These are phyloP conservation scores for Ilex aquifolium DNA, from an alignment of 257 asterid genomes.

Conservation along the genomic window DNA sequence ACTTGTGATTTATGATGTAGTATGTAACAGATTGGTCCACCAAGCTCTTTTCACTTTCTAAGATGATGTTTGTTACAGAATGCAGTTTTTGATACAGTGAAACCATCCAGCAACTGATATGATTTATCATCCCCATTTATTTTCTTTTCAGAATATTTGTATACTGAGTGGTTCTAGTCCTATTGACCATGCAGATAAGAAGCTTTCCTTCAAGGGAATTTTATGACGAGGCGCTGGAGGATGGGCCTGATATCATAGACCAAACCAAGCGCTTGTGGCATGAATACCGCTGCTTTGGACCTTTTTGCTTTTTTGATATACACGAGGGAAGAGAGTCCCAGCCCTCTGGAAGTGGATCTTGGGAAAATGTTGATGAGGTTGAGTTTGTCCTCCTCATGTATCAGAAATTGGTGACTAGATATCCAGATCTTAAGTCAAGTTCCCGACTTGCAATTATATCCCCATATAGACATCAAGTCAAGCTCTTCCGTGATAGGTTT, in stretches of 20 bases:
- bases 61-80: no score
- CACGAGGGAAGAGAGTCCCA: constrained; percentile 77
- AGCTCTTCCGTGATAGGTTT: constrained; percentile 65
- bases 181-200: constrained; percentile 59
- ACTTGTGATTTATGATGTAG: no score
- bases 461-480: constrained; percentile 81
- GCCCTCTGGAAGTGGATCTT: constrained; percentile 76
- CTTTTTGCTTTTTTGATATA: constrained; percentile 88
- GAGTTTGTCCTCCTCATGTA: constrained; percentile 77
- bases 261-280: constrained; percentile 86
- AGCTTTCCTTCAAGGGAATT: constrained; percentile 95
- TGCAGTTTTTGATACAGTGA: no score
- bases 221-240: constrained; percentile 69
- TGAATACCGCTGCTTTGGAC: constrained; percentile 77
- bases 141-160: background rate
- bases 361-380: constrained; percentile 82
- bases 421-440: constrained; percentile 86
- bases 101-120: no score
- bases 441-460: constrained; percentile 85
- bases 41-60: no score
- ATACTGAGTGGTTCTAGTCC: constrained; percentile 9
- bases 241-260: constrained; percentile 66
- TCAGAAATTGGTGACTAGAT: constrained; percentile 57
- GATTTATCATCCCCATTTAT: no score
- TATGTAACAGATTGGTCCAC: no score